Percentiles rank a stretch among this genome's conserved stretches.
These are phyloP conservation scores for Magnusiomyces fungicola DNA, from an alignment of 1,139 yeast genomes.

Conservation along the genomic window DNA sequence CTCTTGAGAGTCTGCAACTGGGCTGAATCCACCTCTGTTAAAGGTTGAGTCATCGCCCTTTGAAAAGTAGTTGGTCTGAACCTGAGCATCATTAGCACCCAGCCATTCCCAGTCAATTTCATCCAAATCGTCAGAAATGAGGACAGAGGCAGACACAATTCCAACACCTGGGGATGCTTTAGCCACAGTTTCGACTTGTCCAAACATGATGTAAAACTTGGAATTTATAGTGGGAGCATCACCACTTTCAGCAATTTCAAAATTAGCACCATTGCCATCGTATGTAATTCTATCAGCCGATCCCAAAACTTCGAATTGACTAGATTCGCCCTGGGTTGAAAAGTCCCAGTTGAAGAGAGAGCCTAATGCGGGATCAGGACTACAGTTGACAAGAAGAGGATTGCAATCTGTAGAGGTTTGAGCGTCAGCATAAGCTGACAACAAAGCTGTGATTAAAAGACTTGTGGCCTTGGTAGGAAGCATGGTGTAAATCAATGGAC, in stretches of 20 bases:
- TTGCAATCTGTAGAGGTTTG: conserved; percentile 25
- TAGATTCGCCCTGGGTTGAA: conserved; percentile 16
- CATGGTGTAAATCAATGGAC: no score
- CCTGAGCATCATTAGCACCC: conserved; percentile 64
- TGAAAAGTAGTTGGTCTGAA: conserved; percentile 76
- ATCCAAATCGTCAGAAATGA: conserved; percentile 80
- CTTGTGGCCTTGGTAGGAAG: no score
- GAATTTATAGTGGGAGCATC: conserved; percentile 75
- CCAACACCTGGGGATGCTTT: conserved; percentile 73
- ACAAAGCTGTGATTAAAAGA: no score
- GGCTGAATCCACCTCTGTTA: conserved; percentile 69
- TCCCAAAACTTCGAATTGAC: background rate
- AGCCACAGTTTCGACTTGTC: conserved; percentile 64
- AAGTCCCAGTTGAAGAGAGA: conserved; percentile 17
- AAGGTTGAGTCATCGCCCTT: conserved; percentile 73
- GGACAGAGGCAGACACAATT: conserved; percentile 67
- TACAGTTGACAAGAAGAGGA: conserved; percentile 17
- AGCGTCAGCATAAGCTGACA: no score
- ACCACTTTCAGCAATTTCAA: conserved; percentile 51
- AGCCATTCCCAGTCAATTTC: conserved; percentile 83
- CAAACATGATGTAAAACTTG: conserved; percentile 78
- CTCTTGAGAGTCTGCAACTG: conserved; percentile 47
- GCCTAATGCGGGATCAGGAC: conserved; percentile 19
- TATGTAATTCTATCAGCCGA: conserved; percentile 27
- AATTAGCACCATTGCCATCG: conserved; percentile 48